These are phyloP conservation scores for Aspergillus heteromorphus DNA, from an alignment of 495 filamentous ascomycete species.

Conservation along the genomic window DNA sequence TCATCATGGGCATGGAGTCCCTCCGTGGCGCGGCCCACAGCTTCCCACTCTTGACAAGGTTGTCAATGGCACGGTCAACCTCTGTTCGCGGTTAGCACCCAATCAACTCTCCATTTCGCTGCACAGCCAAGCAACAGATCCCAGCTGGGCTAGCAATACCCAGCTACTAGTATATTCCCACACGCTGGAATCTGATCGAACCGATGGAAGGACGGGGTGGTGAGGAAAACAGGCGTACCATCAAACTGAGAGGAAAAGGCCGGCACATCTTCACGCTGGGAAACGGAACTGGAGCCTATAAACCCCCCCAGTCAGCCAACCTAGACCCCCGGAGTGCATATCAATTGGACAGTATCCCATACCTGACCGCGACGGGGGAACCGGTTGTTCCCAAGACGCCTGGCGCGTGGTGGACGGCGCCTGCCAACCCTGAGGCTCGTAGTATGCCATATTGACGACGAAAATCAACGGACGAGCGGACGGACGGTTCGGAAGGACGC, in stretches of 20 bases:
- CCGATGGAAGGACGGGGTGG: background rate
- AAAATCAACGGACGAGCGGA: slow-evolving; percentile 8
- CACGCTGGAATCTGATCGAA: background rate
- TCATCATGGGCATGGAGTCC: slow-evolving; percentile 76
- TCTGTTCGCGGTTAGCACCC: slow-evolving; percentile 52
- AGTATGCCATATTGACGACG: slow-evolving; percentile 69
- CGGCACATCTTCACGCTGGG: slow-evolving; percentile 68
- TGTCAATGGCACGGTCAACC: slow-evolving; percentile 93
- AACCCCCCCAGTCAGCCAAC: slow-evolving; percentile 10
- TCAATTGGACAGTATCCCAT: slow-evolving; percentile 21
- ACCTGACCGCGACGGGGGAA: slow-evolving; percentile 85
- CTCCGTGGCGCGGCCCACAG: slow-evolving; percentile 76
- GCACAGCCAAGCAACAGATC: background rate
- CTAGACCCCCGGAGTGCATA: background rate
- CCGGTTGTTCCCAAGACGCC: slow-evolving; percentile 76
- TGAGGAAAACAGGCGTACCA: slow-evolving; percentile 51
- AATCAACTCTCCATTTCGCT: slow-evolving; percentile 4
- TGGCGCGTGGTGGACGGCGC: slow-evolving; percentile 55
- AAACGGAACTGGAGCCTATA: slow-evolving; percentile 69
- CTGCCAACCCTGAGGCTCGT: slow-evolving; percentile 82
- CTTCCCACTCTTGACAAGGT: slow-evolving; percentile 93
- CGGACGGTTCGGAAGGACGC: slow-evolving; percentile 21
- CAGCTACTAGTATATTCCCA: background rate
- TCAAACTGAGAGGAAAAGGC: slow-evolving; percentile 90
- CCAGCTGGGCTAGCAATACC: background rate